Percentiles rank a stretch among this genome's conserved stretches.
Conservation (phyloP, 371 early-diverging fungal genomes). For the Mucor mucedo region DNA sequence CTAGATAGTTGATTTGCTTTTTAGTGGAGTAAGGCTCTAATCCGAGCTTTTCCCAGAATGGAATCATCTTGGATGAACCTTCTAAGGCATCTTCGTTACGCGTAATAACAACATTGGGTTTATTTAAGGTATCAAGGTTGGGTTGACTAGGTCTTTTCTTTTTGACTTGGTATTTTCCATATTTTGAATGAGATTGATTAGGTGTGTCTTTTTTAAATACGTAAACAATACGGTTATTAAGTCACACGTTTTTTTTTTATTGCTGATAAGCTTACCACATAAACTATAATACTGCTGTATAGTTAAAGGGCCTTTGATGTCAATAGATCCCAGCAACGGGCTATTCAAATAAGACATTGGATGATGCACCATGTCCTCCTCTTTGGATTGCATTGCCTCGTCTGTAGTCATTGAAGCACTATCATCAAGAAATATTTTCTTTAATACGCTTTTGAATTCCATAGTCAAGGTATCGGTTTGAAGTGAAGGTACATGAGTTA, state of each 20-base stretch:
- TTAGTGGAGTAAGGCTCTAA: constrained; percentile 50
- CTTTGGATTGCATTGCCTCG: background rate
- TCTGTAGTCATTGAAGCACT: no score
- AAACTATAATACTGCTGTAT: constrained; percentile 37
- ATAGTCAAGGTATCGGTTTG: constrained; percentile 36
- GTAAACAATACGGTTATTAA: background rate
- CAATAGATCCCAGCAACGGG: constrained; percentile 20
- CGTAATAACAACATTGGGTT: constrained; percentile 51
- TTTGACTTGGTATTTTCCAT: constrained; percentile 55
- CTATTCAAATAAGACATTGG: constrained; percentile 12
- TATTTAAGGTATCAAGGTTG: constrained; percentile 31
- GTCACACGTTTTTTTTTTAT: background rate
- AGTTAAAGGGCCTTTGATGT: constrained; percentile 34
- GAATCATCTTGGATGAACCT: constrained; percentile 46
- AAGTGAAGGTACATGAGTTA: constrained; percentile 42
- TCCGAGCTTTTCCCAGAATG: constrained; percentile 58
- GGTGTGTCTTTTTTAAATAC: constrained; percentile 27
- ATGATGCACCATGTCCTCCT: background rate
- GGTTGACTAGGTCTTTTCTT: constrained; percentile 48
- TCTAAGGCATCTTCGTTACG: constrained; percentile 51
- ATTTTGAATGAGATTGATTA: constrained; percentile 49
- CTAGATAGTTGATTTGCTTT: constrained; percentile 51
- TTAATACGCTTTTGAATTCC: constrained; percentile 40
- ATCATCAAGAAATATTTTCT: constrained; percentile 33
- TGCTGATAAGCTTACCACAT: constrained; percentile 15